phyloP scores from a whole-genome alignment of 345 rosid species.

The Carallia brachiata region DNA sequence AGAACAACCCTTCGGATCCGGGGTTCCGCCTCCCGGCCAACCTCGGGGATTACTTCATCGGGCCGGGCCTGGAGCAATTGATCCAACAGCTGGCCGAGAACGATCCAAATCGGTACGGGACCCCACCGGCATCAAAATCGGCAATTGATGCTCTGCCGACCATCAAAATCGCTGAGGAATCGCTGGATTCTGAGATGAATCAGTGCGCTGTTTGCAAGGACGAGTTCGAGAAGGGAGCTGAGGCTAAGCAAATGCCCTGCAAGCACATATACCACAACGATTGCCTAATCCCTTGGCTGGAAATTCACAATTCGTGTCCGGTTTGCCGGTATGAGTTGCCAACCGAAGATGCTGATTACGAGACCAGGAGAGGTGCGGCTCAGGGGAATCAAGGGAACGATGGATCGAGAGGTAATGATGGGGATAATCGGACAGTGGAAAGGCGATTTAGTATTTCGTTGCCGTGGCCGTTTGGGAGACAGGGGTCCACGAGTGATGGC shows the following conservation, averaged over 20 bases:
- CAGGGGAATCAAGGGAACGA: constrained; percentile 17
- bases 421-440: constrained; percentile 23
- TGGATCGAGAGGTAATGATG: constrained; percentile 16
- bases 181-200: constrained; percentile 40
- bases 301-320: constrained; percentile 49
- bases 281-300: constrained; percentile 47
- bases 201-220: constrained; percentile 53
- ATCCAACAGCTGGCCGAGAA: constrained; percentile 54
- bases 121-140: constrained; percentile 45
- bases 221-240: constrained; percentile 37
- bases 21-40: constrained; percentile 29
- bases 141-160: constrained; percentile 40
- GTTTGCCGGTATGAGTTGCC: constrained; percentile 54
- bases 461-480: constrained; percentile 37
- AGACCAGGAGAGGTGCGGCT: constrained; percentile 18
- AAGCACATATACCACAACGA: constrained; percentile 44
- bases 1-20: constrained; percentile 28
- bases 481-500: constrained; percentile 24
- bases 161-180: constrained; percentile 24
- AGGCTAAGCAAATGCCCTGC: constrained; percentile 52
- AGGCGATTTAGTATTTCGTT: constrained; percentile 40
- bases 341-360: constrained; percentile 44
- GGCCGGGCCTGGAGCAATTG: constrained; percentile 47
- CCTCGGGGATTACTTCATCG: constrained; percentile 44
- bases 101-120: constrained; percentile 47